These are phyloP conservation scores for Cercophora newfieldiana DNA, from an alignment of 495 filamentous ascomycete genomes.

Conservation along the genomic window DNA sequence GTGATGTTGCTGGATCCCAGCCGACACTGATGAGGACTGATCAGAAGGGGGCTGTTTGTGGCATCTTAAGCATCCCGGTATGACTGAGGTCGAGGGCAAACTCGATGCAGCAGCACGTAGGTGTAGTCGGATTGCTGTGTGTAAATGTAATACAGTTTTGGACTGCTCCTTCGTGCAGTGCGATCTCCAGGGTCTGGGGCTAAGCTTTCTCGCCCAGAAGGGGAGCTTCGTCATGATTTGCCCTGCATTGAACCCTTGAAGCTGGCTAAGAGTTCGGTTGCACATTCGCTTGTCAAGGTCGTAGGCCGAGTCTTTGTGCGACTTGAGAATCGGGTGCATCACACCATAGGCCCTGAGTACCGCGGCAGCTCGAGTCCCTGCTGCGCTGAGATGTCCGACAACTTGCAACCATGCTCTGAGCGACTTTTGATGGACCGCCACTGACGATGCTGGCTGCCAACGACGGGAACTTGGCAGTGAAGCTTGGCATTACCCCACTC, in stretches of 20 bases:
- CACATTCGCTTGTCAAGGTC: background rate
- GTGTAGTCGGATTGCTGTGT: background rate
- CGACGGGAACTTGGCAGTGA: background rate
- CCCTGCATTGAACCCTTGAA: background rate
- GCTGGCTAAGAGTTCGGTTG: background rate
- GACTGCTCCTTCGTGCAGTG: background rate
- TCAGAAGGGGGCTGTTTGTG: no score
- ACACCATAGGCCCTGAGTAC: no score
- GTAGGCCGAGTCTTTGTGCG: background rate
- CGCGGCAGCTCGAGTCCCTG: background rate
- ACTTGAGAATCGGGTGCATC: no score
- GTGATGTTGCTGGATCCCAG: no score
- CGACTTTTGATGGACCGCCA: background rate
- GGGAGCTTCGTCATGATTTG: background rate
- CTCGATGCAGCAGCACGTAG: no score
- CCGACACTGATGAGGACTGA: background rate
- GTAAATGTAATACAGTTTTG: background rate
- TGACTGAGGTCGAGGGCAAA: background rate
- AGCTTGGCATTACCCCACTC: background rate
- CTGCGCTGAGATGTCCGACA: background rate
- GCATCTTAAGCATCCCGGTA: background rate
- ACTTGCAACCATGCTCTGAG: background rate
- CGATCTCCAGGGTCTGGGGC: background rate
- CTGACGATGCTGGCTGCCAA: background rate
- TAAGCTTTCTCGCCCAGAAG: constrained; percentile 1